Percentiles rank a stretch among this genome's conserved stretches.
Evolutionary conservation across 306 rosid species (phyloP).

Genomic region (Citrullus colocynthis): DNA sequence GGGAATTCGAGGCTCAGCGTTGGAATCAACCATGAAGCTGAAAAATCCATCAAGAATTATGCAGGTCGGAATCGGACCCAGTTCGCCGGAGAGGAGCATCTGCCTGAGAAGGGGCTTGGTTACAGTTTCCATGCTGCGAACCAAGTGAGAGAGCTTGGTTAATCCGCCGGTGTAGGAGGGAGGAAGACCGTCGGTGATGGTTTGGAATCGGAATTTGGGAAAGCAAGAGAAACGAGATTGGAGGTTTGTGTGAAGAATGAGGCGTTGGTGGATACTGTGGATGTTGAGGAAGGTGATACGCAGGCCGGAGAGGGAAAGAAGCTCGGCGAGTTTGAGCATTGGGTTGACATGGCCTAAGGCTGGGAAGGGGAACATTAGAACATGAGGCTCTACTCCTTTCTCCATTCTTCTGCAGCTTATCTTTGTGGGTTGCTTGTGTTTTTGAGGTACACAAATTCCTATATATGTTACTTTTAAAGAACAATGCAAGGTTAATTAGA

Average conservation of each 20-base stretch:
- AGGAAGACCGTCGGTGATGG: conserved; percentile 18
- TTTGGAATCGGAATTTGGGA: conserved; percentile 25
- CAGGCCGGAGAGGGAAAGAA: conserved; percentile 17
- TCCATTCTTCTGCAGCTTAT: not conserved
- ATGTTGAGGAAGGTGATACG: conserved; percentile 39
- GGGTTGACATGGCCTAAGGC: conserved; percentile 30
- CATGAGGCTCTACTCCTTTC: not conserved
- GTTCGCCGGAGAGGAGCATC: not conserved
- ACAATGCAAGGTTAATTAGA: too few relatives aligned
- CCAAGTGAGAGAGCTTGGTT: not conserved
- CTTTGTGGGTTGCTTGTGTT: not conserved
- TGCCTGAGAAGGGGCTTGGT: conserved; percentile 22
- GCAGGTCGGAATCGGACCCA: conserved; percentile 11
- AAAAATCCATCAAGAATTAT: conserved; percentile 26
- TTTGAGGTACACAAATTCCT: too few relatives aligned
- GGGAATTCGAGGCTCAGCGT: conserved; percentile 16
- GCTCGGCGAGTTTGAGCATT: conserved; percentile 38
- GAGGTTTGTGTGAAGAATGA: conserved; percentile 11
- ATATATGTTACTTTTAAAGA: too few relatives aligned
- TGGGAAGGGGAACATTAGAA: conserved; percentile 19
- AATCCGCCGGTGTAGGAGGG: conserved; percentile 7
- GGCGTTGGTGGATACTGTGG: conserved; percentile 14
- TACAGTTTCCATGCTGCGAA: not conserved
- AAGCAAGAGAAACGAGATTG: conserved; percentile 9
- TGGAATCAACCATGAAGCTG: conserved; percentile 15